phyloP scores from a whole-genome alignment of 192 early-diverging fungal species.

The Coemansia sp. region DNA sequence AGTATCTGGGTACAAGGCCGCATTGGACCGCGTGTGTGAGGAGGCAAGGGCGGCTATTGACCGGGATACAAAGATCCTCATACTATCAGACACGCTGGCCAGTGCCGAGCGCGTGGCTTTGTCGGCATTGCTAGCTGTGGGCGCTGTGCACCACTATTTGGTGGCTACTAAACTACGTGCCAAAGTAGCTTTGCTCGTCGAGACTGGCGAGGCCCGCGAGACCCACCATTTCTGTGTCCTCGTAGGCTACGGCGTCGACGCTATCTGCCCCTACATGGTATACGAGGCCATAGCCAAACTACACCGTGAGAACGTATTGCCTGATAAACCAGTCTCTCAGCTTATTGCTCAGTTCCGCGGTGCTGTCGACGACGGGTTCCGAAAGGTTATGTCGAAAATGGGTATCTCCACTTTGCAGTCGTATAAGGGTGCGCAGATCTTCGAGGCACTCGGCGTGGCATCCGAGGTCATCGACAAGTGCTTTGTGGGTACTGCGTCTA shows the following conservation, averaged over 20 bases:
- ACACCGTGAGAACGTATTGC: constrained; percentile 78
- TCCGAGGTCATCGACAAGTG: constrained; percentile 85
- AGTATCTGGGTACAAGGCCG: constrained; percentile 72
- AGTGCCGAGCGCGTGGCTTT: constrained; percentile 73
- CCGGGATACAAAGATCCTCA: constrained; percentile 77
- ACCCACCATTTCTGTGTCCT: constrained; percentile 96
- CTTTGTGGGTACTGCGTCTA: constrained; percentile 94
- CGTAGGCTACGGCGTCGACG: constrained; percentile 95
- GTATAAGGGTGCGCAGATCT: constrained; percentile 99
- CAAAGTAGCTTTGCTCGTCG: constrained; percentile 85
- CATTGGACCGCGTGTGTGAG: constrained; percentile 86
- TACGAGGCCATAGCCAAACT: constrained; percentile 90
- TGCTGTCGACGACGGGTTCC: constrained; percentile 91
- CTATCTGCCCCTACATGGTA: constrained; percentile 91
- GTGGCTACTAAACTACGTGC: constrained; percentile 87
- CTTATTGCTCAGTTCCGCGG: constrained; percentile 84
- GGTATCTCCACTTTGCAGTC: constrained; percentile 96
- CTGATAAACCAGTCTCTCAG: constrained; percentile 60
- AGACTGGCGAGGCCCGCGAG: constrained; percentile 94
- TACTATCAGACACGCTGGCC: constrained; percentile 80
- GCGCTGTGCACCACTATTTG: constrained; percentile 93
- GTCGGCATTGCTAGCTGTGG: constrained; percentile 85
- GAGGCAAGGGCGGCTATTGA: constrained; percentile 82
- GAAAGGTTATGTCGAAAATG: constrained; percentile 99
- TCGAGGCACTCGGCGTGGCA: constrained; percentile 94